Evolutionary conservation across 2,329 filamentous ascomycete genomes (phyloP), one percentile per base, ranked within the genome.

Genomic region (Dactylonectria macrodidyma): DNA sequence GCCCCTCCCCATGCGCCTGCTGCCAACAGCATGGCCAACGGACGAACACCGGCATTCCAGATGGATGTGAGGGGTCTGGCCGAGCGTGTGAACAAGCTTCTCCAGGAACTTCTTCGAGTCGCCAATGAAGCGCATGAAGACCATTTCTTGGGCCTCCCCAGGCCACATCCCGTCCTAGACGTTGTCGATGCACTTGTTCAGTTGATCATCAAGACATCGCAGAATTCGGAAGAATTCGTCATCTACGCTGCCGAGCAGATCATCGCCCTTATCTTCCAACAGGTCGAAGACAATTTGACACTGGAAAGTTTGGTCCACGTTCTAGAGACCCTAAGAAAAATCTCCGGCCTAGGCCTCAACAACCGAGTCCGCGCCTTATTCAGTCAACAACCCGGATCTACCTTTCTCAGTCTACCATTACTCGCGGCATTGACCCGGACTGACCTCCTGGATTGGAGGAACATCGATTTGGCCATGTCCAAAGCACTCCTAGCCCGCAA

Each of bases 401-500:
- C 82, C 58, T 87, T 91, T 68, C 81, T 91, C 10, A 88, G 87
- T 70, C 79, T 91, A 22, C 86, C 88, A 19, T 81, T 92, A 2
- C 85, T 91, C 52, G 82, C 86, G 11, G 88, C 89, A 3, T 79
- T 92, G 47, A 82, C 89, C 50, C 85, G 85, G 41, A 90, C 89
- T 2, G 89, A 91, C 60, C 83, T 92, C 44, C 75, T 92, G 8
- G 89, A 91, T 72, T 89, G 90, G 85, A 84, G 84, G 59, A 87
- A 87, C 59, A 88, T 95, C 57, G 93, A 95, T 75, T 85, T 89
- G 24, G 91, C 93, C 59, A 88, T 95, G 72, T 89, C 93, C 8
- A 92, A 92, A 77, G 90, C 92, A 2, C 86, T 98, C 22, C 85
- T 89, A 62, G 87, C 91, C 63, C 90, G 90, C 66, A 93, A 95